These are phyloP conservation scores for Termitomyces sp. DNA, from an alignment of 768 basidiomycete species.

Conservation along the genomic window DNA sequence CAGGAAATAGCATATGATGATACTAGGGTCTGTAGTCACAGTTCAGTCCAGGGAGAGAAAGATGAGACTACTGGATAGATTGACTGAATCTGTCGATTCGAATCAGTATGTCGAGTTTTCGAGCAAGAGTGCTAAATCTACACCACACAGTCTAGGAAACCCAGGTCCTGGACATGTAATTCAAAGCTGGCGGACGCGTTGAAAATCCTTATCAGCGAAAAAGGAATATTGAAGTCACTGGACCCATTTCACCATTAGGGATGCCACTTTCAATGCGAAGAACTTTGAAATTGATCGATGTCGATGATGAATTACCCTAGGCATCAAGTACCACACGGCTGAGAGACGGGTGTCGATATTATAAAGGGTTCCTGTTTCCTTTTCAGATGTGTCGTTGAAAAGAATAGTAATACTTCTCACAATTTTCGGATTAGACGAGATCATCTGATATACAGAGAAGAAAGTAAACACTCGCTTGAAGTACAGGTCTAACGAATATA, in stretches of 20 bases:
- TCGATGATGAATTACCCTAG: background rate
- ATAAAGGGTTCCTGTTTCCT: conserved; percentile 12
- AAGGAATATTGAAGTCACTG: background rate
- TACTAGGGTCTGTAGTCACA: too few species aligned
- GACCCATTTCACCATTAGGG: too few species aligned
- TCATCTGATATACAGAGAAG: background rate
- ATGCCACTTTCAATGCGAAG: too few species aligned
- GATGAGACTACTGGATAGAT: too few species aligned
- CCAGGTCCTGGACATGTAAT: background rate
- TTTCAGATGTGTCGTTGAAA: conserved; percentile 11
- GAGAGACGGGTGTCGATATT: conserved; percentile 7
- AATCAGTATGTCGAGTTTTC: background rate
- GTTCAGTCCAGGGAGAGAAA: too few species aligned
- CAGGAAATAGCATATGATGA: too few species aligned
- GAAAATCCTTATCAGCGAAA: conserved; percentile 2
- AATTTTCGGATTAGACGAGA: too few species aligned
- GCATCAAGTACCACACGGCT: conserved; percentile 23
- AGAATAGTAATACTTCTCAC: background rate
- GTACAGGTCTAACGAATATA: background rate
- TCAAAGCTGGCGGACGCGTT: background rate
- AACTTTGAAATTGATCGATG: too few species aligned
- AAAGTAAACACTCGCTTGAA: background rate
- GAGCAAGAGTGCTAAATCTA: background rate
- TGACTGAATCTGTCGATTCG: background rate
- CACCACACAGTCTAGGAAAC: background rate